Base-by-base conservation (phyloP, 1,284 basidiomycete species). In the Cryptococcus sp. region DNA sequence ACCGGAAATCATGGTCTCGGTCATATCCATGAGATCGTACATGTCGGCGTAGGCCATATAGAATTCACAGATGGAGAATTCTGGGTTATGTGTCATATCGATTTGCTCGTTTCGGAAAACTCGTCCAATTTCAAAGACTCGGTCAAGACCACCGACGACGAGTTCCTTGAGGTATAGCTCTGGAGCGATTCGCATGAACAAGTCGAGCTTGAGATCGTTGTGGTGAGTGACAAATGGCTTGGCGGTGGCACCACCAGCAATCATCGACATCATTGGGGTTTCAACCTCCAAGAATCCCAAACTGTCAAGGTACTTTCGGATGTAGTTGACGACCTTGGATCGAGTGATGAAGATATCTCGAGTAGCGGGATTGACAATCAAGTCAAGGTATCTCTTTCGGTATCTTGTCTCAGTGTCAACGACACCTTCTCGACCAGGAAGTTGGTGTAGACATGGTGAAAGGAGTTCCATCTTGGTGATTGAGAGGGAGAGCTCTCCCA, bases 11-110 rank as follows among this genome's bases (percentile, higher is more conserved):
- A 99, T 83, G 48, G 80, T 80, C 79, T 99, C 96, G 38, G 95
- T 99, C 63, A 98, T 83, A 57, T 98, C 94, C 95, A 98, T 98
- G 59, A 98, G 63, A 74, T 98, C 96, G 81, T 94, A 90, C 92
- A 97, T 96, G 78, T 98, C 95, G 61, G 95, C 95, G 72, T 98
- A 98, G 33, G 95, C 95, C 95, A 99, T 98, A 77, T 98, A 98
- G 79, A 99, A 98, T 80, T 99, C 95, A 83, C 95, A 98, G 78
- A 98, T 96, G 23, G 91, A 91, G 80, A 96, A 95, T 74, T 95
- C 91, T 62, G 93, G 92, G 78, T 96, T 96, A 78, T 96, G 93
- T 32, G 95, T 99, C 68, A 98, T 81, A 79, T 99, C 96, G 75
- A 99, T 99, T 52, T 93, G 90, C 77, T 99, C 96, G 78, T 98